These are phyloP conservation scores for Hirsutella rhossiliensis DNA, from an alignment of 2,329 filamentous ascomycete genomes.

Conservation along the genomic window DNA sequence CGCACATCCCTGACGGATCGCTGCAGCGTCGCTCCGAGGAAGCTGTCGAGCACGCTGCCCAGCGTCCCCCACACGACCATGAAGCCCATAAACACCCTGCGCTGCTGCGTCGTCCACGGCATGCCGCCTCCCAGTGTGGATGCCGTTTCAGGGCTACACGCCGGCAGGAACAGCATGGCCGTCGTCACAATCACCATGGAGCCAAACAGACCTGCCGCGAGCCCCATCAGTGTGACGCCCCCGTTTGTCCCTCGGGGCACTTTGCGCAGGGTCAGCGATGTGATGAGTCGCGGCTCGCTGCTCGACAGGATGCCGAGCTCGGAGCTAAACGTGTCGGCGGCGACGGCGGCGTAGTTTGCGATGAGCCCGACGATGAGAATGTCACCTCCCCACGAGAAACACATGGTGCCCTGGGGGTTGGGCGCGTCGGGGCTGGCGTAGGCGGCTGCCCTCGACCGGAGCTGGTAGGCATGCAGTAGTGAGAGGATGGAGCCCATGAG, in stretches of 20 bases:
- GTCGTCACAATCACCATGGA: conserved; percentile 57
- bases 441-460: conserved; percentile 32
- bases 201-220: conserved; percentile 62
- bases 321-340: conserved; percentile 88
- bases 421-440: conserved; percentile 19
- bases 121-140: conserved; percentile 27
- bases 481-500: conserved; percentile 57
- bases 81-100: conserved; percentile 35
- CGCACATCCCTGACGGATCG: conserved; percentile 74
- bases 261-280: conserved; percentile 58
- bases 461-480: conserved; percentile 48
- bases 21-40: conserved; percentile 77
- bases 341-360: conserved; percentile 80
- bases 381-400: conserved; percentile 50
- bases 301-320: conserved; percentile 86
- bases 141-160: conserved; percentile 40
- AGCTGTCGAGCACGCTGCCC: conserved; percentile 77
- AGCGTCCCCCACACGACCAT: conserved; percentile 62
- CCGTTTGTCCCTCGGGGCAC: conserved; percentile 92
- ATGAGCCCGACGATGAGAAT: conserved; percentile 54
- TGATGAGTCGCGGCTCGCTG: conserved; percentile 71
- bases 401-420: conserved; percentile 30
- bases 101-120: conserved; percentile 36
- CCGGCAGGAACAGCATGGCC: conserved; percentile 55
- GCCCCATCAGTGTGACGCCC: conserved; percentile 66